Evolutionary conservation across 371 early-diverging fungal species (phyloP), one percentile per base, ranked within the genome.

Genomic region (Umbelopsis sp.): DNA sequence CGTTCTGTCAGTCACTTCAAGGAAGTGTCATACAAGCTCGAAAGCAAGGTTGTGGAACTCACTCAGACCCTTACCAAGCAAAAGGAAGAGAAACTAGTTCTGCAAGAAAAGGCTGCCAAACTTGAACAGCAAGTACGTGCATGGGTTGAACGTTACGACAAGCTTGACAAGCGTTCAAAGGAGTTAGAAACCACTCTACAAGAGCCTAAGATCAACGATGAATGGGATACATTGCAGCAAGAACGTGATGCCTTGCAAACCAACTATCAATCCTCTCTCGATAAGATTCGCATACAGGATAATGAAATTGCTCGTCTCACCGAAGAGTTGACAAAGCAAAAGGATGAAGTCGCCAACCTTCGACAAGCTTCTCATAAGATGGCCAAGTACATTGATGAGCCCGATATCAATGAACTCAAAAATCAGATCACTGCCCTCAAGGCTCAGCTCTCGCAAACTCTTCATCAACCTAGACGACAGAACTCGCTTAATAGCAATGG

Each of bases 31-130:
- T 92, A 93, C 80, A 90, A 92, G 78, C 85, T 99, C 9, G 98
- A 99, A 77, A 93, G 89, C 83, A 98, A 97, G 86, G 93, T 99
- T 63, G 90, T 98, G 65, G 95, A 93, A 78, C 84, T 98, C 68
- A 96, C 97, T n/a, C 94, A 94, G 79, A 82, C 80, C 50, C 76
- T 97, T 66, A 89, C 87, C 8, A 80, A 82, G 68, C 86, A 91
- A 68, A 86, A 87, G 62, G 87, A 90, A 66, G 94, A 94, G 73
- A 89, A 87, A 80, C 85, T 86, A 45, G 74, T 77, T 24, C 73
- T 93, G 35, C 74, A 76, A 65, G 70, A 80, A 44, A 86, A 86
- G 63, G 79, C 91, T 51, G 68, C 78, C 14, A 71, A 79, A 6
- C 74, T 93, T 50, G 95, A 95, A 74, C 77, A 66, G 16, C 89